A percentile compares a stretch with the other conserved stretches of the same genome.
Evolutionary conservation across 179 eudicot species (phyloP).

Genomic region (Sideroxylon spinosum): DNA sequence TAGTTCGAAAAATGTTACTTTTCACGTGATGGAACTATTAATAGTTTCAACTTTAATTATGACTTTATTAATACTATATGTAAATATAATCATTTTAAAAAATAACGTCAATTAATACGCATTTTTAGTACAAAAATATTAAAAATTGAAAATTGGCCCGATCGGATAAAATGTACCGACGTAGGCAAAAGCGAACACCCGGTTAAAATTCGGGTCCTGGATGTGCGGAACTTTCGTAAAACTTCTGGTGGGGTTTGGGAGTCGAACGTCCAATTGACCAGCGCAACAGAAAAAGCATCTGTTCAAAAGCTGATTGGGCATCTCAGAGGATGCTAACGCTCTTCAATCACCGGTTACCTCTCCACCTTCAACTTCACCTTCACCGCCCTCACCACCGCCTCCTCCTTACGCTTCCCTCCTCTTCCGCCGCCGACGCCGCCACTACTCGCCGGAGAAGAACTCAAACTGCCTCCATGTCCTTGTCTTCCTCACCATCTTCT

Average conservation of each 20-base stretch:
- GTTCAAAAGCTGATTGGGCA: background rate
- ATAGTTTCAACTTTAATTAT: too few species aligned
- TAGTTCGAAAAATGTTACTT: too few species aligned
- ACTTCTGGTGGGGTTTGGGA: constrained; percentile 1
- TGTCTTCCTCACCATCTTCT: constrained; percentile 14
- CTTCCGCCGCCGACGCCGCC: constrained; percentile 10
- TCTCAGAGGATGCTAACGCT: constrained; percentile 5
- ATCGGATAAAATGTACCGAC: too few species aligned
- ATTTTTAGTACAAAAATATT: too few species aligned
- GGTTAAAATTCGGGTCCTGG: background rate
- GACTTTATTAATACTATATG: too few species aligned
- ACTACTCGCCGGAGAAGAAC: constrained; percentile 9
- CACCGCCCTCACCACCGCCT: constrained; percentile 19
- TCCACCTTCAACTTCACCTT: constrained; percentile 29
- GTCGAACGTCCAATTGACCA: background rate
- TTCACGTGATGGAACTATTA: too few species aligned
- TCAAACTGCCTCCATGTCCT: constrained; percentile 27
- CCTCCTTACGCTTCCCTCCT: constrained; percentile 12
- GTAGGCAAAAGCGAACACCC: background rate
- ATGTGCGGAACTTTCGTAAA: constrained; percentile 5
- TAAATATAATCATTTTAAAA: too few species aligned
- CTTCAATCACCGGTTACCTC: constrained; percentile 20
- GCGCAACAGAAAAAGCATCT: background rate
- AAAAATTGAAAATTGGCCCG: too few species aligned
- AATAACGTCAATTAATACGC: too few species aligned